Conservation (phyloP, 2,329 filamentous ascomycete genomes). For the Byssoonygena ceratinophila region DNA sequence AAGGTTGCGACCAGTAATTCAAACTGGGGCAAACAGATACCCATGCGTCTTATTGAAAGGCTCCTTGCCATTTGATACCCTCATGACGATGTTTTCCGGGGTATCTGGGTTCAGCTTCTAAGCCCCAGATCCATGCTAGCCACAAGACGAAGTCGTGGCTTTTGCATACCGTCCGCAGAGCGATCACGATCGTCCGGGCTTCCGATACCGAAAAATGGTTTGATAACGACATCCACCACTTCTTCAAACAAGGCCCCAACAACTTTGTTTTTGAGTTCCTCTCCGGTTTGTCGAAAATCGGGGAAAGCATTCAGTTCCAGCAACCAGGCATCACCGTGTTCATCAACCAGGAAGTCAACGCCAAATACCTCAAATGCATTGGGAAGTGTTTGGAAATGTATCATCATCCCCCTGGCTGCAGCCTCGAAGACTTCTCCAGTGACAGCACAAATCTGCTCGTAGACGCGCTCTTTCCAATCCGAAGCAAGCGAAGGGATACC, state of each 20-base stretch:
- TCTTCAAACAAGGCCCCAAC: constrained; percentile 68
- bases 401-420: constrained; percentile 67
- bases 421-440: constrained; percentile 77
- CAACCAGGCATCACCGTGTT: constrained; percentile 55
- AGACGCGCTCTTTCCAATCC: constrained; percentile 52
- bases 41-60: no score
- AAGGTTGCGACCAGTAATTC: no score
- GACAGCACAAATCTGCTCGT: constrained; percentile 59
- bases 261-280: constrained; percentile 54
- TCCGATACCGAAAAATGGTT: constrained; percentile 52
- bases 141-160: constrained; percentile 28
- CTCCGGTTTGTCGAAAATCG: constrained; percentile 86
- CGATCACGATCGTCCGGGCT: constrained; percentile 15
- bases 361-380: constrained; percentile 91
- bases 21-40: no score
- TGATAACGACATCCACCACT: constrained; percentile 57
- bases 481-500: constrained; percentile 19
- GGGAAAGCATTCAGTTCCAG: constrained; percentile 94
- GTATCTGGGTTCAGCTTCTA: constrained; percentile 17
- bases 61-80: background rate
- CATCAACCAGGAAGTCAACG: constrained; percentile 77
- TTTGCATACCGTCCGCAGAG: background rate
- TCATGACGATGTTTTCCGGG: background rate
- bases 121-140: constrained; percentile 35
- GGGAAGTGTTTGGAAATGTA: constrained; percentile 82